Base-by-base conservation (phyloP, 2,329 filamentous ascomycete genomes). In the Colletotrichum phormii region DNA sequence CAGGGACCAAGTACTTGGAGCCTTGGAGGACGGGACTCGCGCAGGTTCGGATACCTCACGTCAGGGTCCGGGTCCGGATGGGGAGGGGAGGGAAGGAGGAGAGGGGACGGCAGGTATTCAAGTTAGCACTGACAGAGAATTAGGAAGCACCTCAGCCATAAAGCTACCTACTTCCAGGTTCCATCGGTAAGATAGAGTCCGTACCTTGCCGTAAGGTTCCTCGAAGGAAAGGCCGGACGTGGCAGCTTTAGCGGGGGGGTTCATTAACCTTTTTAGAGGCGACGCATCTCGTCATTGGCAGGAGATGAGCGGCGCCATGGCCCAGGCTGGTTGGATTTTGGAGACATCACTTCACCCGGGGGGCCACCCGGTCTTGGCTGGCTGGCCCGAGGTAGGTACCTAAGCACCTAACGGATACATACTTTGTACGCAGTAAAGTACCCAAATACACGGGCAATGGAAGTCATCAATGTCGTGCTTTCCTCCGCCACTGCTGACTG, bases 181-280 rank as follows among this genome's bases (percentile, higher is more conserved):
- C n/a, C n/a, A n/a, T n/a, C n/a, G 26, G 4, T 29, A 29, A 29
- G 26, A 4, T 29, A 29, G 26, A 49, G 61, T 64, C 51, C 53
- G 35, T 66, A 35, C 53, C 64, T 66, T 59, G 54, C 54, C n/a
- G 63, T 59, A 37, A 71, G 18, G 42, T 49, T 49, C 18, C 42
- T 49, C n/a, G 18, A 22, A 49, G 71, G 71, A 73, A 58, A 71
- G 71, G 61, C 71, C 67, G 66, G 66, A 73, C 60, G 71, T 73
- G 71, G 71, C 71, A 71, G 71, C 71, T 71, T 49, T 65, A 29
- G 71, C 71, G 67, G 71, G 53, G 53, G 42, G 71, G 71, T 70
- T 65, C 67, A 71, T 73, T 73, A 73, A 73, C 71, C 71, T 73
- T 71, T 65, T 73, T 65, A 71, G 71, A 73, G 71, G 67, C 15